Evolutionary conservation across 78 protist species (phyloP).

Genomic region (Dictyostelium intermedium): DNA sequence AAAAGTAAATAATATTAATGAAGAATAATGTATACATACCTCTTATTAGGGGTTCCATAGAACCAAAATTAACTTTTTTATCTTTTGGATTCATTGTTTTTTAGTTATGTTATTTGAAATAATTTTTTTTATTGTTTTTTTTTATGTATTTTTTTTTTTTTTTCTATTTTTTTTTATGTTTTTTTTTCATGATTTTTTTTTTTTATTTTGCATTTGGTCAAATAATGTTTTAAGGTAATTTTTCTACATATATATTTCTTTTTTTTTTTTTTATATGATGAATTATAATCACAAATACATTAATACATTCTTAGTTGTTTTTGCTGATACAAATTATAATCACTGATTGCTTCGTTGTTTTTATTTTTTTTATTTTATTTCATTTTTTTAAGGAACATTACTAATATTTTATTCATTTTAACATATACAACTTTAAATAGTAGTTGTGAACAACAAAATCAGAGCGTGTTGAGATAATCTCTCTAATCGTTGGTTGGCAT

Average conservation of each 20-base stretch:
- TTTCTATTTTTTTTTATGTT: not conserved
- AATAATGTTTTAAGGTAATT: too few species aligned
- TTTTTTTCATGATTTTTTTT: not conserved
- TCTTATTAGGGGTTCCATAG: slow-evolving; percentile 28
- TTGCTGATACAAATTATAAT: not conserved
- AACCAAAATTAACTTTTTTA: slow-evolving; percentile 8
- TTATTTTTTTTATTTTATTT: too few species aligned
- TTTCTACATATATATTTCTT: not conserved
- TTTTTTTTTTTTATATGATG: not conserved
- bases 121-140: not conserved
- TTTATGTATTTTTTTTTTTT: not conserved
- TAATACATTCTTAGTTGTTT: not conserved
- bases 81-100: not conserved
- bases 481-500: too few species aligned
- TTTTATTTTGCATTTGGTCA: too few species aligned
- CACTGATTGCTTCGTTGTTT: not conserved
- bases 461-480: too few species aligned
- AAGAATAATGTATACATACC: not conserved
- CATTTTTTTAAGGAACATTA: too few species aligned
- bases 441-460: too few species aligned
- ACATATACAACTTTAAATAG: too few species aligned
- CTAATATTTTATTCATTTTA: too few species aligned
- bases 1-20: not conserved
- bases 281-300: not conserved
- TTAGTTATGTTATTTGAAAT: not conserved